A percentile compares a stretch with the other conserved stretches of the same genome.
phyloP scores from a whole-genome alignment of 306 rosid genomes.

The Lathyrus aphaca region DNA sequence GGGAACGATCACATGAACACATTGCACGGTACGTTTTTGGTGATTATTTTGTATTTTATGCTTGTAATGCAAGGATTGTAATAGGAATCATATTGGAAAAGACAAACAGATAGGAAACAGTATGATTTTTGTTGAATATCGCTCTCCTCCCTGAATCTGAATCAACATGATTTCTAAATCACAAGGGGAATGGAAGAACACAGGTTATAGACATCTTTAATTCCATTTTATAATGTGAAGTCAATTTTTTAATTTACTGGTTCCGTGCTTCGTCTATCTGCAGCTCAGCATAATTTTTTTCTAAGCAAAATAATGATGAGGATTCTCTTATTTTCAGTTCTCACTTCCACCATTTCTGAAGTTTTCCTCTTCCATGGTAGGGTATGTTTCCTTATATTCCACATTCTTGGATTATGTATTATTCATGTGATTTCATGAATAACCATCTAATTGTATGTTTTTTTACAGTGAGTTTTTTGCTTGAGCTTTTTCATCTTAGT shows the following conservation, averaged over 20 bases:
- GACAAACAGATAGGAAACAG: slow-evolving; percentile 27
- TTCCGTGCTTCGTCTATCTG: no score
- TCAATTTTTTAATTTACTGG: no score
- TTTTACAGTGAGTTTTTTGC: background rate
- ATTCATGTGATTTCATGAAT: background rate
- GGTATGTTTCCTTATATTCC: slow-evolving; percentile 49
- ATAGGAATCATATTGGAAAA: slow-evolving; percentile 1
- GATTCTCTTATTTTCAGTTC: slow-evolving; percentile 67
- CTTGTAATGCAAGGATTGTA: no score
- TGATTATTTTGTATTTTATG: no score
- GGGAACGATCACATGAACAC: no score
- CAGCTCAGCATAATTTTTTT: no score
- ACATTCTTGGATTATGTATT: background rate
- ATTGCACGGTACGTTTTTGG: no score
- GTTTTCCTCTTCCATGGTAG: slow-evolving; percentile 79
- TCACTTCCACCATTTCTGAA: slow-evolving; percentile 72
- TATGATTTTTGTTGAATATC: slow-evolving; percentile 16
- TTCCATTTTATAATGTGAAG: no score
- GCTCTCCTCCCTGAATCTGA: slow-evolving; percentile 22
- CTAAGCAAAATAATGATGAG: no score
- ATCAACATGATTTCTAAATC: slow-evolving; percentile 19
- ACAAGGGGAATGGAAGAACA: slow-evolving; percentile 17
- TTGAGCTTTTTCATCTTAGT: slow-evolving; percentile 57
- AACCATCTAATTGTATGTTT: slow-evolving; percentile 18
- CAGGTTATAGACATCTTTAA: background rate